Evolutionary conservation across 331 rosid species (phyloP).

Genomic region (Rhamnella rubrinervis): DNA sequence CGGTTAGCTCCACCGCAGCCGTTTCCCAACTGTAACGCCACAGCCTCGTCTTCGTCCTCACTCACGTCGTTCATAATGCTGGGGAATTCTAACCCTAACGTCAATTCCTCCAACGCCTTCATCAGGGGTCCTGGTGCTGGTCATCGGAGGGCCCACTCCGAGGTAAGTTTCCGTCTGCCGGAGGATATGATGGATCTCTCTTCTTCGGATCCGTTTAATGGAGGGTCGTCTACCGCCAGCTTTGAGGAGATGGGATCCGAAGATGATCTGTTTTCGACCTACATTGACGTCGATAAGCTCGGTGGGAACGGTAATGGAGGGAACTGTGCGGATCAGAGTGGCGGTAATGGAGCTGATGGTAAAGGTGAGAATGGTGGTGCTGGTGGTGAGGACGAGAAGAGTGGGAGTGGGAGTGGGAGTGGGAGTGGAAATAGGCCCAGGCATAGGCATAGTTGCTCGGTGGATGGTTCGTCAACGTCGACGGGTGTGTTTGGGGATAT

Average conservation of each 20-base stretch:
- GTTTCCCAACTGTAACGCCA: not conserved
- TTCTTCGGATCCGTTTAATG: slow-evolving; percentile 73
- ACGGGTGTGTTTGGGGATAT: slow-evolving; percentile 77
- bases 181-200: slow-evolving; percentile 82
- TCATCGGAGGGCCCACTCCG: slow-evolving; percentile 76
- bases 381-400: slow-evolving; percentile 55
- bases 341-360: slow-evolving; percentile 35
- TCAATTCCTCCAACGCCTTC: slow-evolving; percentile 25
- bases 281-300: slow-evolving; percentile 92
- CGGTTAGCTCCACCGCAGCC: slow-evolving; percentile 6
- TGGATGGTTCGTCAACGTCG: slow-evolving; percentile 68
- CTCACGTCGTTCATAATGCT: slow-evolving; percentile 14
- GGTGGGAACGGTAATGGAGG: slow-evolving; percentile 46
- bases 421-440: slow-evolving; percentile 32
- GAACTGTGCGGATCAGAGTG: slow-evolving; percentile 48
- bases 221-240: slow-evolving; percentile 84
- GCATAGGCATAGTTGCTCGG: slow-evolving; percentile 77
- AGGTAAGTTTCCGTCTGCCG: slow-evolving; percentile 64
- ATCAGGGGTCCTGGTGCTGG: slow-evolving; percentile 16
- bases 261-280: slow-evolving; percentile 90
- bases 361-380: slow-evolving; percentile 23
- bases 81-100: slow-evolving; percentile 26
- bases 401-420: slow-evolving; percentile 21
- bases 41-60: not conserved
- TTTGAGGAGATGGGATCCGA: slow-evolving; percentile 95